Evolutionary conservation across 1,139 yeast genomes (phyloP), one percentile per base, ranked within the genome.

Genomic region (Yamadazyma atlantica): DNA sequence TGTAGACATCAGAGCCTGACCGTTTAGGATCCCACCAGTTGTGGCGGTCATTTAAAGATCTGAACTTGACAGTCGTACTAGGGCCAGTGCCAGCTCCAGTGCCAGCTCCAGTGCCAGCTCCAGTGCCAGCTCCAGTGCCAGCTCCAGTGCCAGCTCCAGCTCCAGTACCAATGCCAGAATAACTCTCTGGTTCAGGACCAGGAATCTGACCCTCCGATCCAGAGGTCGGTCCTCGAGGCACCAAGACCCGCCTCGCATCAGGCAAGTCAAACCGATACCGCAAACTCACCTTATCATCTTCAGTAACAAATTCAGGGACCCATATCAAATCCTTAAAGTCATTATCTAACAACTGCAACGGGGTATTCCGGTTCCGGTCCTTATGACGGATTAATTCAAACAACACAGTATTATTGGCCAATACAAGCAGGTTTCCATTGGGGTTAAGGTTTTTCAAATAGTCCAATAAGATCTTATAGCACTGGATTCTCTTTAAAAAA

Each of bases 341-440:
- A 48, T 73, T 73, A 42, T 64, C 66, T 21, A 76, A 44, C 12
- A 84, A 56, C 50, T 82, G 86, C 40, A 83, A 53, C 0, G 92
- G 89, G 0, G 87, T 80, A 22, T 69, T 58, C 2, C 82, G 80
- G 49, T 75, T 80, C 30, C 90, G 66, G 58, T 89, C 97, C 48
- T 80, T 81, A 30, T 76, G 64, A 35, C 74, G 72, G 12, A 81
- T 55, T 17, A 78, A 54, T 7, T 73, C 78, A 6, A 53, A 44
- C 13, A 66, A 50, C 4, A 53, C 28, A 11, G 60, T 44, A 35
- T 62, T 59, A 29, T 48, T 46, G 4, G 50, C 49, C 31, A 59
- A 49, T 14, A 55, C 33, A 17, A 45, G 42, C 23, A 57, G 50
- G 12, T 38, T 42, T 5, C 40, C 34, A 12, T 30, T 30, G 8